Evolutionary conservation across 257 asterid species (phyloP).

Genomic region (Scutellaria barbata): DNA sequence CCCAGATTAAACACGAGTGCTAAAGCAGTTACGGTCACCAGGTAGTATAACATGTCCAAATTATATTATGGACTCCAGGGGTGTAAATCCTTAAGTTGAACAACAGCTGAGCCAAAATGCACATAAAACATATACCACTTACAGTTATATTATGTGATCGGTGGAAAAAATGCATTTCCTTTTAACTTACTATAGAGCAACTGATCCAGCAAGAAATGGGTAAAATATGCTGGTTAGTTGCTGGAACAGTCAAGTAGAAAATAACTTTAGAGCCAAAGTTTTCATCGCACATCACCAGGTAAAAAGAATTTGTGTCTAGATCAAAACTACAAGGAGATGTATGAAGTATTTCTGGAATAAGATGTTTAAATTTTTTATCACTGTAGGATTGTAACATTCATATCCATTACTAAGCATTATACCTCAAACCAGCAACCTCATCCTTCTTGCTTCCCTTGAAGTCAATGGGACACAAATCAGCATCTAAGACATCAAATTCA

Average conservation of each 20-base stretch:
- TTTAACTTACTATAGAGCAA: too few species aligned
- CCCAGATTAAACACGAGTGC: background rate
- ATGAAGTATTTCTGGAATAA: background rate
- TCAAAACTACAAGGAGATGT: background rate
- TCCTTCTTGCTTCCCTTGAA: conserved; percentile 40
- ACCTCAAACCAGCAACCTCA: conserved; percentile 55
- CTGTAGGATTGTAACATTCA: conserved; percentile 2
- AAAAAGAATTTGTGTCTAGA: background rate
- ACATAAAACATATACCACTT: too few species aligned
- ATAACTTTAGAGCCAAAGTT: background rate
- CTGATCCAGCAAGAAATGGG: background rate
- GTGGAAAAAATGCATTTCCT: too few species aligned
- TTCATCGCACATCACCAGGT: conserved; percentile 1
- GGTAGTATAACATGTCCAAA: background rate
- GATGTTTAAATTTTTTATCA: background rate
- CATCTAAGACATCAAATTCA: conserved; percentile 49
- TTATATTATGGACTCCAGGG: background rate
- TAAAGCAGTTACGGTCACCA: background rate
- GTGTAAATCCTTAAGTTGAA: background rate
- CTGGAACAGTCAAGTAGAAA: background rate
- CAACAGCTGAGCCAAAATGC: too few species aligned
- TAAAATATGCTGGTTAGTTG: background rate
- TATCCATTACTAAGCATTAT: conserved; percentile 23
- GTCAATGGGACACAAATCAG: conserved; percentile 44
- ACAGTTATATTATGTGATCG: too few species aligned